Conservation (phyloP, 2,329 filamentous ascomycete species). For the Calonectria honghensis region DNA sequence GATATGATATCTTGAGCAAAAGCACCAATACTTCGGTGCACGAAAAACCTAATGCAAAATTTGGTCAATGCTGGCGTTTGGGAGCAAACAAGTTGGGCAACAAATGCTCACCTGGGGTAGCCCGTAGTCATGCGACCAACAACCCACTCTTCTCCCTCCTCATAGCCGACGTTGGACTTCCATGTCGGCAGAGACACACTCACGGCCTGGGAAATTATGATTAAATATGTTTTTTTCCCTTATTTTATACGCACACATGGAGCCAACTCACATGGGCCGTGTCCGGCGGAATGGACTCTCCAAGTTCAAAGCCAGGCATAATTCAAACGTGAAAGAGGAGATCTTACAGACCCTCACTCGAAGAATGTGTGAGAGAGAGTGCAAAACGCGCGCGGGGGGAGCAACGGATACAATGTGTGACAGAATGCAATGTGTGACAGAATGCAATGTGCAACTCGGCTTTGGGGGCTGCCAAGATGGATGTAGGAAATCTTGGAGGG, state of each 20-base stretch:
- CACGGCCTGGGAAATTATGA: conserved; percentile 79
- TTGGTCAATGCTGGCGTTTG: conserved; percentile 39
- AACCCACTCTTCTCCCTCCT: conserved; percentile 94
- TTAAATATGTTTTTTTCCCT: background rate
- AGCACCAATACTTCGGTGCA: conserved; percentile 87
- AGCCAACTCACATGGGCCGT: conserved; percentile 81
- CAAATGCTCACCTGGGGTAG: conserved; percentile 82
- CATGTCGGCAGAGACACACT: conserved; percentile 97
- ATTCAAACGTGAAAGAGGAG: conserved; percentile 14
- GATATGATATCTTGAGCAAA: conserved; percentile 82
- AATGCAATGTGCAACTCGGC: conserved; percentile 1
- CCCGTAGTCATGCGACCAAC: conserved; percentile 88
- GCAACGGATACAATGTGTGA: too few species aligned
- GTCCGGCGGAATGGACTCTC: conserved; percentile 84
- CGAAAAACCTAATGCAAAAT: conserved; percentile 86
- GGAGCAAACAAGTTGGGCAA: conserved; percentile 8
- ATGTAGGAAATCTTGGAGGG: conserved; percentile 36
- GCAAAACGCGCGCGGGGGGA: too few species aligned
- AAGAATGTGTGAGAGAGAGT: background rate
- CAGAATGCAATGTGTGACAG: background rate
- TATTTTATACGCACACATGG: conserved; percentile 20
- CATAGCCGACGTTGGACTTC: conserved; percentile 92
- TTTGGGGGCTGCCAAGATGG: conserved; percentile 22
- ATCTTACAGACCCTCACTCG: background rate
- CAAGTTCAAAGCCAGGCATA: conserved; percentile 74